Conservation (phyloP, 73 alveolate genomes). For the Uronychia binucleata region DNA sequence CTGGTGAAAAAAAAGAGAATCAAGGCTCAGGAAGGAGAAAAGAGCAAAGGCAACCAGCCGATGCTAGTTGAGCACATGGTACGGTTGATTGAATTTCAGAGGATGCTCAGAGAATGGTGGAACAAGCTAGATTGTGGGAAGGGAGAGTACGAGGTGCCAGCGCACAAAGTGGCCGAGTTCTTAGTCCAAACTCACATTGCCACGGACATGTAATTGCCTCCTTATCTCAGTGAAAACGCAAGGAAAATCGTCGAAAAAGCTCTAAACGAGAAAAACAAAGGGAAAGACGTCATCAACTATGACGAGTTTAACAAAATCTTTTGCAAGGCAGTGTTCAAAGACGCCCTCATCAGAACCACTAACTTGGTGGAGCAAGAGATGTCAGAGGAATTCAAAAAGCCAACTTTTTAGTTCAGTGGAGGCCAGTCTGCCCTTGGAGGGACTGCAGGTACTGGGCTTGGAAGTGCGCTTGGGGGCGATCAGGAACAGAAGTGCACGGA, state of each 20-base stretch:
- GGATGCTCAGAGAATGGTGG: slow-evolving; percentile 6
- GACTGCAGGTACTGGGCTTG: too few species aligned
- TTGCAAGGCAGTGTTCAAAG: slow-evolving; percentile 56
- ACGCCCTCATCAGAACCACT: slow-evolving; percentile 36
- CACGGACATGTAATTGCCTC: not conserved
- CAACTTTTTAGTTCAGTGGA: too few species aligned
- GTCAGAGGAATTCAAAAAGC: slow-evolving; percentile 8
- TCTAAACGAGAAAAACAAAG: not conserved
- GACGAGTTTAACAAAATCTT: slow-evolving; percentile 53
- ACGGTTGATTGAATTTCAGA: not conserved
- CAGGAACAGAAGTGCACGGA: not conserved
- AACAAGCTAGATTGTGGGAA: not conserved
- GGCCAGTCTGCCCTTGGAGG: too few species aligned
- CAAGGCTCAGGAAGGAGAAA: too few species aligned
- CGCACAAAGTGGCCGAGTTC: not conserved
- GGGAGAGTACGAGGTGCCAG: not conserved
- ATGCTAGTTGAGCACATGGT: not conserved
- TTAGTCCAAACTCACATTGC: slow-evolving; percentile 4
- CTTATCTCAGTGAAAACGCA: not conserved
- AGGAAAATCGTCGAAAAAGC: slow-evolving; percentile 9
- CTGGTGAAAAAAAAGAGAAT: too few species aligned
- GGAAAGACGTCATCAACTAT: slow-evolving; percentile 5
- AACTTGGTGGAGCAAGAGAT: slow-evolving; percentile 5
- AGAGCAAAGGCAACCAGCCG: not conserved
- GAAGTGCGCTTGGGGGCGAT: not conserved